Conservation (phyloP, 2,329 filamentous ascomycete genomes). For the Colletotrichum ledebouriae region DNA sequence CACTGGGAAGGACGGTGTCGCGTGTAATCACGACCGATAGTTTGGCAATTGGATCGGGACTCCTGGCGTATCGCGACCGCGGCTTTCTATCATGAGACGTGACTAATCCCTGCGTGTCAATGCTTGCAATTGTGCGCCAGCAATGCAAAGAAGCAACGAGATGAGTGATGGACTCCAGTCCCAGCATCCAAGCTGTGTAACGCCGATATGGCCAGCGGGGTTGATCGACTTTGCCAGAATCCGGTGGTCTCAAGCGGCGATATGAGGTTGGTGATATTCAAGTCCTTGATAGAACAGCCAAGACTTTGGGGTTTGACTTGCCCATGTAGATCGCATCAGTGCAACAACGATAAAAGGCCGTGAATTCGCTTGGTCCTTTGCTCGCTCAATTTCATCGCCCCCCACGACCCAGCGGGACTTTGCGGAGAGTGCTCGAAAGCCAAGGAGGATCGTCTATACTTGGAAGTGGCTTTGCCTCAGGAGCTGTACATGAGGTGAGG, state of each 20-base stretch:
- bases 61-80: conserved; percentile 28
- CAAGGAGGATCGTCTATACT: conserved; percentile 39
- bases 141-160: conserved; percentile 10
- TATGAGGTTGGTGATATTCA: conserved; percentile 15
- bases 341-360: conserved; percentile 14
- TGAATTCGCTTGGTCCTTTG: conserved; percentile 16
- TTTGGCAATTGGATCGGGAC: conserved; percentile 27
- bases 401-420: conserved; percentile 34
- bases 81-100: background rate
- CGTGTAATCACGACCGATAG: conserved; percentile 28
- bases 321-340: conserved; percentile 21
- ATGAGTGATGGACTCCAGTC: conserved; percentile 5
- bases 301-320: conserved; percentile 26
- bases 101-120: conserved; percentile 22
- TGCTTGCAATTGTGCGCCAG: conserved; percentile 23
- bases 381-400: conserved; percentile 23
- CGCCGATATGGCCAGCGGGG: background rate
- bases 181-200: conserved; percentile 1
- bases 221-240: conserved; percentile 15
- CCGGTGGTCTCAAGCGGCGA: background rate
- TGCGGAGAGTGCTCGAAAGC: conserved; percentile 26
- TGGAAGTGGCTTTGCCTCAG: conserved; percentile 35
- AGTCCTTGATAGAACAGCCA: conserved; percentile 18
- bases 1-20: conserved; percentile 21
- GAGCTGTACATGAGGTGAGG: conserved; percentile 16